Evolutionary conservation across 441 rosid species (phyloP).

Genomic region (Eruca vesicaria): DNA sequence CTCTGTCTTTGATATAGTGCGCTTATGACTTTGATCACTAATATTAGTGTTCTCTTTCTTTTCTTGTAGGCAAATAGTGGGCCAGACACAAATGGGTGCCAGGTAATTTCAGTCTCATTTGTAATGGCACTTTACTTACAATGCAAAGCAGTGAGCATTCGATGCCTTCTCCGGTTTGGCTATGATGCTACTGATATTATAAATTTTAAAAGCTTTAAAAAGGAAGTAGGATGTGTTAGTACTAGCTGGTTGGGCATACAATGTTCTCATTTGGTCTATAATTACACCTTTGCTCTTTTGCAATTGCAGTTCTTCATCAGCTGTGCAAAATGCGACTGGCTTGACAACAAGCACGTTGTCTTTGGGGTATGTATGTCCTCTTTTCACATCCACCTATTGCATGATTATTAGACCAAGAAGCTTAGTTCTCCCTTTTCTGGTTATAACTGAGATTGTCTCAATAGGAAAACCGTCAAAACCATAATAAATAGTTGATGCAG

Average conservation of each 20-base stretch:
- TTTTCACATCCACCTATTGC: not conserved
- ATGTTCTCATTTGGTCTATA: slow-evolving; percentile 28
- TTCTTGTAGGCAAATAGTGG: slow-evolving; percentile 89
- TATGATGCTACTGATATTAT: not conserved
- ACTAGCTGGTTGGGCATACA: slow-evolving; percentile 47
- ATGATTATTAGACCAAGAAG: not conserved
- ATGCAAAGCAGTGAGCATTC: not conserved
- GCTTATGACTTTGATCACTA: slow-evolving; percentile 12
- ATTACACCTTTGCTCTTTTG: slow-evolving; percentile 34
- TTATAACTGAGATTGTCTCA: not conserved
- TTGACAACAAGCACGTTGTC: slow-evolving; percentile 92
- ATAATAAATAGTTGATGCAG: not conserved
- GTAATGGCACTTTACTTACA: not conserved
- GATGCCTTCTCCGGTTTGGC: not conserved
- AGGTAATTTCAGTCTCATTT: slow-evolving; percentile 47
- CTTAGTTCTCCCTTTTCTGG: slow-evolving; percentile 8
- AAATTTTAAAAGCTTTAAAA: not conserved
- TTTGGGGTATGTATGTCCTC: slow-evolving; percentile 85
- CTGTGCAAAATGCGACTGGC: slow-evolving; percentile 85
- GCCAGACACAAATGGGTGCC: slow-evolving; percentile 79
- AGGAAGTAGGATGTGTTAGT: slow-evolving; percentile 12
- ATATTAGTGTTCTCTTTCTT: slow-evolving; percentile 1
- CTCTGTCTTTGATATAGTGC: not conserved
- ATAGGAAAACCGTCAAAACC: not conserved
- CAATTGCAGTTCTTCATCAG: slow-evolving; percentile 85